Evolutionary conservation across 345 rosid genomes (phyloP).

Genomic region (Lumnitzera racemosa): DNA sequence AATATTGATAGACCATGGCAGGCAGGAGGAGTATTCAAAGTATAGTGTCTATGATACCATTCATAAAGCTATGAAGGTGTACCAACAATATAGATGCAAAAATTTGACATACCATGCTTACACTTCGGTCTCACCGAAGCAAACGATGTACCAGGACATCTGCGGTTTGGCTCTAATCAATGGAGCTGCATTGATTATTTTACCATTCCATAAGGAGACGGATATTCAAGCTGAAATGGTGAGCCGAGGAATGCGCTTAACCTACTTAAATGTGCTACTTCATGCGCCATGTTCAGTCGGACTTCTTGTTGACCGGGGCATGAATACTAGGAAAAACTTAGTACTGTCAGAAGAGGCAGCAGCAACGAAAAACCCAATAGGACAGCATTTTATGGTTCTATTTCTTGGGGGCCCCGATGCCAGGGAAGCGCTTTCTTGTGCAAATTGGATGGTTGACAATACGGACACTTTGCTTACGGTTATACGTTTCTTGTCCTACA

Average conservation of each 20-base stretch:
- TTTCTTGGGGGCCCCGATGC: no score
- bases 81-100: constrained; percentile 28
- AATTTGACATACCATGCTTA: constrained; percentile 27
- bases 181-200: constrained; percentile 42
- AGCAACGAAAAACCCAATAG: neutral
- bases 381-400: no score
- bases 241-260: constrained; percentile 15
- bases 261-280: constrained; percentile 35
- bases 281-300: constrained; percentile 81
- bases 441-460: no score
- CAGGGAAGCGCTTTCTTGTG: no score
- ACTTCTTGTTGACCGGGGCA: constrained; percentile 45
- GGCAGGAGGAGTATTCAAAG: neutral
- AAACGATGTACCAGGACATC: constrained; percentile 65
- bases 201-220: constrained; percentile 41
- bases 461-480: no score
- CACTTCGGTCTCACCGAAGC: constrained; percentile 42
- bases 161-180: constrained; percentile 53
- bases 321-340: constrained; percentile 12
- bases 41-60: constrained; percentile 18
- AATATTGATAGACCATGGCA: constrained; percentile 36
- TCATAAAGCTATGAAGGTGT: constrained; percentile 31
- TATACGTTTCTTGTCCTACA: no score
- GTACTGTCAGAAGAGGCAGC: neutral
- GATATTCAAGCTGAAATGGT: constrained; percentile 17